phyloP scores from a whole-genome alignment of 805 yeast genomes.

The Pichia manshurica region DNA sequence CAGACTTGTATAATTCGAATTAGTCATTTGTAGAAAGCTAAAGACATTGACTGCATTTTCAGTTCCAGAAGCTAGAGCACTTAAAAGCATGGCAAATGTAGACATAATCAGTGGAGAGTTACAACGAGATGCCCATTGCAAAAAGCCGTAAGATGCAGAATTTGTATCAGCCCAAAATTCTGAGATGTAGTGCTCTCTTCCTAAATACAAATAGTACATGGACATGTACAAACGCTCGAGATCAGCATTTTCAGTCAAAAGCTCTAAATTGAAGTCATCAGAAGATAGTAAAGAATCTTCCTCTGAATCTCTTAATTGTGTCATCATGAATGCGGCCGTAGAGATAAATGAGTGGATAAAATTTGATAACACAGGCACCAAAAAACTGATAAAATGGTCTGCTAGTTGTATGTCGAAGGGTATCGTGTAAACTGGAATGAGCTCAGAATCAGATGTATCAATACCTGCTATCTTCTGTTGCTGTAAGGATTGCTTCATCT shows the following conservation, averaged over 20 bases:
- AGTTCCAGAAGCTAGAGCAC: slow-evolving; percentile 64
- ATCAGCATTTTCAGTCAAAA: slow-evolving; percentile 69
- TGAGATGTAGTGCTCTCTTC: slow-evolving; percentile 51
- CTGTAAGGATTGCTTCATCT: slow-evolving; percentile 26
- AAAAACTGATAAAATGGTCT: slow-evolving; percentile 31
- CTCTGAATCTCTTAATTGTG: slow-evolving; percentile 64
- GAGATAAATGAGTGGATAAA: slow-evolving; percentile 53
- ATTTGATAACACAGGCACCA: slow-evolving; percentile 39
- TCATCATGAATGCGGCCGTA: slow-evolving; percentile 60
- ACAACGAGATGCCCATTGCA: slow-evolving; percentile 79
- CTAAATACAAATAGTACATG: slow-evolving; percentile 59
- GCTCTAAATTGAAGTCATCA: slow-evolving; percentile 52
- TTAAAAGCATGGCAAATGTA: slow-evolving; percentile 70
- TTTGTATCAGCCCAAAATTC: slow-evolving; percentile 66
- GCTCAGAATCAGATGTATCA: slow-evolving; percentile 27
- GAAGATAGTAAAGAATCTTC: slow-evolving; percentile 62
- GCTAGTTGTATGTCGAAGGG: slow-evolving; percentile 20
- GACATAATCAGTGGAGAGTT: slow-evolving; percentile 80
- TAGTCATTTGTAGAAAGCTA: slow-evolving; percentile 38
- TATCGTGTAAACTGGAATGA: slow-evolving; percentile 23
- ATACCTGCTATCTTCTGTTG: slow-evolving; percentile 26
- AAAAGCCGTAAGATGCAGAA: slow-evolving; percentile 68
- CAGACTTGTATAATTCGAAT: slow-evolving; percentile 15
- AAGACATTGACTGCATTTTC: slow-evolving; percentile 47
- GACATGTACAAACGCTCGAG: slow-evolving; percentile 81